A percentile compares a stretch with the other conserved stretches of the same genome.
Evolutionary conservation across 257 asterid genomes (phyloP).

Genomic region (Ophiorrhiza pumila): DNA sequence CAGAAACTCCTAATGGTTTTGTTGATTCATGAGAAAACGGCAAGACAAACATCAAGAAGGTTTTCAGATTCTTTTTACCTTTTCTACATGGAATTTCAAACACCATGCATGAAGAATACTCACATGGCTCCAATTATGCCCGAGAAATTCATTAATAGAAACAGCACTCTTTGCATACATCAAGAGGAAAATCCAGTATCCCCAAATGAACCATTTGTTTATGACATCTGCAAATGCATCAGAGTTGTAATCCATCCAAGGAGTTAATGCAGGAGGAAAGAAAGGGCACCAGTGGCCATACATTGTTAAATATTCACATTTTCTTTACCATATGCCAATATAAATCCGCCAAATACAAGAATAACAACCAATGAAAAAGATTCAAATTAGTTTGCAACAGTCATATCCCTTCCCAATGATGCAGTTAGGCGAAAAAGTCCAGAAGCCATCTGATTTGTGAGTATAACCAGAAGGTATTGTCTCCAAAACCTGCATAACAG

Average conservation of each 20-base stretch:
- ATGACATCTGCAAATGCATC: constrained; percentile 31
- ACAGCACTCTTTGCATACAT: constrained; percentile 78
- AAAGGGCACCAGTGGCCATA: not conserved
- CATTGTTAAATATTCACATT: not conserved
- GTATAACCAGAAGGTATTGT: constrained; percentile 44
- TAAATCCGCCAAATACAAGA: constrained; percentile 55
- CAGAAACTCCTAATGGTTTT: constrained; percentile 47
- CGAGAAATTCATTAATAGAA: constrained; percentile 72
- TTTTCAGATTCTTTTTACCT: too few species aligned
- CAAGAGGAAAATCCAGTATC: constrained; percentile 74
- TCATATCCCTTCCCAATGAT: constrained; percentile 55
- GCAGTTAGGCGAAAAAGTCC: constrained; percentile 57
- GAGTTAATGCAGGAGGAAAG: constrained; percentile 1
- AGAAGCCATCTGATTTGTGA: constrained; percentile 49
- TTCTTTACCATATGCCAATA: constrained; percentile 56
- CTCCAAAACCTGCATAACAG: constrained; percentile 45
- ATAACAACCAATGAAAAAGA: constrained; percentile 46
- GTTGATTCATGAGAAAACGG: constrained; percentile 48
- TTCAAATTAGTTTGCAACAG: constrained; percentile 63
- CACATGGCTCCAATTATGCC: constrained; percentile 81
- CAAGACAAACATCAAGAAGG: not conserved
- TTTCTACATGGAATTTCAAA: not conserved
- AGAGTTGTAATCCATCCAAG: too few species aligned
- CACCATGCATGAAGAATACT: constrained; percentile 18
- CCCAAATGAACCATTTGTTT: constrained; percentile 71